Base-by-base conservation (phyloP, 352 stramenopile genomes). In the Paralagenidium karlingii region DNA sequence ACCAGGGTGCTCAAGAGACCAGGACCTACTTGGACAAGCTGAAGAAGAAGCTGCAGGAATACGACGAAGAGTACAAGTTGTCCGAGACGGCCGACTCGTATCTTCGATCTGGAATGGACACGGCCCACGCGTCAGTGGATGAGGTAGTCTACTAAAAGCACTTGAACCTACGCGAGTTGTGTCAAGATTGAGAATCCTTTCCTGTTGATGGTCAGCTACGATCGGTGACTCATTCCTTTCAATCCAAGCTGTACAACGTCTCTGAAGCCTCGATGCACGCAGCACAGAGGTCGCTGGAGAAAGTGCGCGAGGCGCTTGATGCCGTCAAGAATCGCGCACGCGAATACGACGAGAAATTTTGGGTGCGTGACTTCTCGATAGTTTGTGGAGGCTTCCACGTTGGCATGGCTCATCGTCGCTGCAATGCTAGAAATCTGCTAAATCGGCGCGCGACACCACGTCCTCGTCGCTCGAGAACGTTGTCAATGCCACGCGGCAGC, bases 281-380 rank as follows among this genome's bases (percentile, higher is more conserved):
- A n/a, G 68, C 67, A 1, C 42, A 78, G 19, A 53, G 66, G 15
- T 53, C 63, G 24, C 64, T 85, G 21, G 12, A 45, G 8, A 39
- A 63, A 31, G 48, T 63, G 32, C 55, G 60, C 40, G 27, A 58
- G 28, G 57, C 74, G 29, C 63, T 69, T 10, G 48, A 76, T 1
- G 51, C 49, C 6, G 49, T 85, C 8, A 56, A 81, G 49, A 33
- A 59, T 16, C 55, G 63, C 49, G 68, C 71, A 0, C 42, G 61
- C 7, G 54, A 51, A 6, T 85, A 81, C 36, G 71, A 82, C 47
- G 18, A 53, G 34, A 84, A 84, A 54, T 79, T 76, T 33, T 22
- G 49, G 5, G 42, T 26, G 3, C 16, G 3, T 3, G 30, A 36
- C n/a, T n/a, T n/a, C n/a, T 3, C 57, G 57, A 1, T 40, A 64